Evolutionary conservation across 306 rosid species (phyloP), one percentile per base, ranked within the genome.

Genomic region (Pterocarpus santalinus): DNA sequence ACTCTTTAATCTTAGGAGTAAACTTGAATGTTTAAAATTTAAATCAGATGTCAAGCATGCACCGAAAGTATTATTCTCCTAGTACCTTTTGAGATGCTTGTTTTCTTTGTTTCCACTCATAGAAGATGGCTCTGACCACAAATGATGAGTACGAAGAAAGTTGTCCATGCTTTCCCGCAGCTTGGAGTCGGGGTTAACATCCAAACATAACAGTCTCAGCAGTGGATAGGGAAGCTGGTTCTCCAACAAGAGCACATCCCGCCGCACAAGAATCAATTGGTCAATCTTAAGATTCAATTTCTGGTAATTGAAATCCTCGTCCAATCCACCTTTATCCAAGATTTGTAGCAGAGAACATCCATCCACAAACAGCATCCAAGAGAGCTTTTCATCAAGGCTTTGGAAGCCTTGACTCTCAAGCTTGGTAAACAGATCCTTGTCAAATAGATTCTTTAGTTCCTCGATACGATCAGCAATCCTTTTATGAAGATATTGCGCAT

Each of bases 191-290:
- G 52, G 7, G 28, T 15, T 34, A 2, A 15, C 14, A 2, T 0
- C 11, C 5, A 0, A 4, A 30, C 16, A 34, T 15, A 76, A 13
- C 4, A 76, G 73, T 44, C 5, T 64, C 2, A 76, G 81, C 60
- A 65, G 14, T 51, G 5, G 52, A 11, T 4, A 76, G 5, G 81
- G 81, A 12, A 65, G 38, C 30, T 76, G 74, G 39, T 77, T 77
- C 81, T 77, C 81, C 35, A 77, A 6, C 74, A 77, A 53, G 5
- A 65, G 32, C 73, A 65, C 10, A 53, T 77, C 73, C n/a, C 17
- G 53, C 6, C 8, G 32, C 65, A 77, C 65, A 7, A 77, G 73
- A 5, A 16, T 30, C 52, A 65, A 5, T 9, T 51, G 65, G 16
- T 77, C 81, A 0, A 17, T 4, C 73, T 65, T 51, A 22, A 77